phyloP scores from a whole-genome alignment of 306 rosid species.

The Gastrolobium villosum region DNA sequence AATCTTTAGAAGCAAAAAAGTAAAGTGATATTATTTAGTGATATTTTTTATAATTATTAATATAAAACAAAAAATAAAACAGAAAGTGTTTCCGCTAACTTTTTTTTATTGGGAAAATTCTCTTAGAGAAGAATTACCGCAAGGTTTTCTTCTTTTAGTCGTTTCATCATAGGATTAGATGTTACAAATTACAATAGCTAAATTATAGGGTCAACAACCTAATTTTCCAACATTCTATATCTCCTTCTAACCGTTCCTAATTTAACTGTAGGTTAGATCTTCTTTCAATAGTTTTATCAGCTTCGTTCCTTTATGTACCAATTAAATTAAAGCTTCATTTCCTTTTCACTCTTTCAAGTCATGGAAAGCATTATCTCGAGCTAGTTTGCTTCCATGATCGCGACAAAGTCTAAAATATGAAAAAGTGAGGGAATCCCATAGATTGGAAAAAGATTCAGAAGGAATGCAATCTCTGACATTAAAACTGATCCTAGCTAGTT shows the following conservation, averaged over 20 bases:
- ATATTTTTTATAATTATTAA: too few relatives aligned
- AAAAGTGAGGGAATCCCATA: constrained; percentile 37
- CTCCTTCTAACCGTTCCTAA: constrained; percentile 34
- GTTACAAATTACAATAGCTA: too few relatives aligned
- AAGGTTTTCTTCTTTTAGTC: too few relatives aligned
- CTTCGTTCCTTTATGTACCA: background rate
- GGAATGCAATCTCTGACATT: background rate
- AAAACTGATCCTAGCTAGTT: background rate
- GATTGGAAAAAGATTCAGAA: constrained; percentile 2
- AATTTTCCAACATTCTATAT: constrained; percentile 16
- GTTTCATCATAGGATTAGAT: too few relatives aligned
- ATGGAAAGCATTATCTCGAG: constrained; percentile 27
- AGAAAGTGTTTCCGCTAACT: too few relatives aligned
- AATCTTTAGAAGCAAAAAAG: too few relatives aligned
- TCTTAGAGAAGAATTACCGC: too few relatives aligned
- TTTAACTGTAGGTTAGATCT: constrained; percentile 27
- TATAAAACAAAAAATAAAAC: too few relatives aligned
- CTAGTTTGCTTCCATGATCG: constrained; percentile 46
- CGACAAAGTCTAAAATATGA: constrained; percentile 32
- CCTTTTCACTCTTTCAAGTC: constrained; percentile 13
- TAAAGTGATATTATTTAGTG: too few relatives aligned
- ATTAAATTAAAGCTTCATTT: constrained; percentile 3
- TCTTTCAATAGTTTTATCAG: background rate
- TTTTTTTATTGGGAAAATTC: too few relatives aligned
- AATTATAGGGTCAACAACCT: background rate